phyloP scores from a whole-genome alignment of 768 basidiomycete species.

The Crucibulum laeve region DNA sequence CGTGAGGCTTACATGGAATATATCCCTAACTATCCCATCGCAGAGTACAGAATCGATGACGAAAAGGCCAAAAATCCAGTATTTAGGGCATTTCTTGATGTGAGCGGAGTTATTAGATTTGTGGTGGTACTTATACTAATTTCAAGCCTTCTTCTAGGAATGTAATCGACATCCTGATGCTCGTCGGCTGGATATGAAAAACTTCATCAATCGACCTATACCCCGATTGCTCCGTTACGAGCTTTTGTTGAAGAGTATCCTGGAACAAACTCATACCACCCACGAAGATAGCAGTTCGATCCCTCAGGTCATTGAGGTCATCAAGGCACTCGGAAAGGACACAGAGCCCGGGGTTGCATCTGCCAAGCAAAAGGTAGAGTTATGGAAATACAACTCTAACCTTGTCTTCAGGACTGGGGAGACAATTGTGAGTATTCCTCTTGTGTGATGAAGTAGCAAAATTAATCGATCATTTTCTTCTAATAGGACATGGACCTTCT shows the following conservation, averaged over 20 bases:
- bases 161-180: conserved; percentile 67
- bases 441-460: background rate
- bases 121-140: background rate
- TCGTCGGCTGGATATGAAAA: conserved; percentile 83
- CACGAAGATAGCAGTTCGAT: conserved; percentile 81
- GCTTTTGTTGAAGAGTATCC: conserved; percentile 72
- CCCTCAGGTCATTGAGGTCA: conserved; percentile 84
- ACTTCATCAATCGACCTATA: conserved; percentile 88
- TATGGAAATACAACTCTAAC: conserved; percentile 81
- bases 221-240: conserved; percentile 86
- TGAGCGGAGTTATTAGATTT: conserved; percentile 25
- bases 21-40: conserved; percentile 88
- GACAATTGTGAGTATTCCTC: conserved; percentile 39
- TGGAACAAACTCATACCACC: conserved; percentile 68
- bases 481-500: conserved; percentile 80
- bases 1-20: conserved; percentile 92
- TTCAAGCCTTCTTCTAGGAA: conserved; percentile 19
- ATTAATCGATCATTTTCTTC: conserved; percentile 1
- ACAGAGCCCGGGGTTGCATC: conserved; percentile 83
- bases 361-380: conserved; percentile 83
- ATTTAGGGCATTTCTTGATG: conserved; percentile 81
- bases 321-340: conserved; percentile 81
- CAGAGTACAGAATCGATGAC: conserved; percentile 81
- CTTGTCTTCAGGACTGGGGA: conserved; percentile 78
- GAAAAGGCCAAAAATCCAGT: conserved; percentile 76